Base-by-base conservation (phyloP, 202 grass and related monocot species). In the Elaeis oleifera region DNA sequence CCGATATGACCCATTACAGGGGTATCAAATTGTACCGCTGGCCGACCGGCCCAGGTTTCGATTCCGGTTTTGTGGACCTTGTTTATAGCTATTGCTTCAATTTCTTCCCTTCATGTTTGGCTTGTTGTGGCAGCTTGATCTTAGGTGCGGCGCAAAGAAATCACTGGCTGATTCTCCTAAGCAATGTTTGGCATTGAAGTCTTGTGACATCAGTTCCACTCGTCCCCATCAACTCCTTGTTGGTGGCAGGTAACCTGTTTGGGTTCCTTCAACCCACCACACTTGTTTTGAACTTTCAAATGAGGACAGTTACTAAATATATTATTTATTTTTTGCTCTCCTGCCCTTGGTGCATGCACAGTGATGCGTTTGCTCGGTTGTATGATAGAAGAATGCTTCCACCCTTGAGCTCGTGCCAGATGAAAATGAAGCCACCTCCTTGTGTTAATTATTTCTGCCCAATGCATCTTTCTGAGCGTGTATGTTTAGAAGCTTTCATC, bases 351-450 rank as follows among this genome's bases (percentile, higher is more conserved):
- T 51, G 50, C 28, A 50, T 23, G 23, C 81, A 59, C 72, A 97
- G 94, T 8, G 94, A 97, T 71, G 80, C 82, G 31, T 92, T 97
- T 86, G 82, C 82, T 56, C 85, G 94, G 26, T 60, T 97, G 44
- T 97, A 92, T 14, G 94, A 97, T 84, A 77, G 94, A 67, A 97
- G 94, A 81, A 92, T 97, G 88, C 84, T 97, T 76, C 84, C 88
- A 0, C 75, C 85, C 51, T 76, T 89, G 73, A 89, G 88, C 23
- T 89, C 94, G 59, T 92, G 84, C 74, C 84, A 74, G 73, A 77
- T 53, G 50, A 81, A 71, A 86, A 76, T 66, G 58, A 77, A 86
- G 63, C 77, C 84, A 3, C 88, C 88, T 3, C 82, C 82, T 78
- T 92, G 85, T 76, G 55, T 97, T 77, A 83, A 85, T 71, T 77